These are phyloP conservation scores for Phoenix roebelenii DNA, from an alignment of 176 grass and related monocot genomes.

Conservation along the genomic window DNA sequence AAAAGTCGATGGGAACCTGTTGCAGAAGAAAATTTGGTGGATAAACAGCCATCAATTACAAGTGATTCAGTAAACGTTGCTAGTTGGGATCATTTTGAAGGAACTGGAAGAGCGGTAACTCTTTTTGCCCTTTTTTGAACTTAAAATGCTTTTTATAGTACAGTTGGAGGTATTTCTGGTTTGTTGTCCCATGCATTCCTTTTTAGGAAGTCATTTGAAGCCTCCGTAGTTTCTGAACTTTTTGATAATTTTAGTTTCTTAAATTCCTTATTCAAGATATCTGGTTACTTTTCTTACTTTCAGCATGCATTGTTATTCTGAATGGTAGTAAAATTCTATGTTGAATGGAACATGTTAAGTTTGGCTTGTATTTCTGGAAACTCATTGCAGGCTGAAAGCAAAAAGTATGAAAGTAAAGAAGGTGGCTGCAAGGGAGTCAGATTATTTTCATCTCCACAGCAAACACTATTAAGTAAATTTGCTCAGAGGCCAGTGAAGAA, in stretches of 20 bases:
- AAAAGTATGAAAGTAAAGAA: constrained; percentile 2
- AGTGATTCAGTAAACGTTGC: constrained; percentile 28
- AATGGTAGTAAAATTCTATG: too few relatives aligned
- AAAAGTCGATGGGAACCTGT: constrained; percentile 96
- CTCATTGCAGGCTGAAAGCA: constrained; percentile 13
- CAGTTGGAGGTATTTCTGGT: neutral
- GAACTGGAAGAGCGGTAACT: constrained; percentile 44
- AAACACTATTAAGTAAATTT: constrained; percentile 40
- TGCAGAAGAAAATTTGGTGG: constrained; percentile 40
- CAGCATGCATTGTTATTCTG: too few relatives aligned
- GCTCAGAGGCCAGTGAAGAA: constrained; percentile 44
- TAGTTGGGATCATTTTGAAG: constrained; percentile 29
- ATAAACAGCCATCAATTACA: constrained; percentile 37
- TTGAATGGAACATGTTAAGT: neutral
- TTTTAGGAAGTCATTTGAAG: neutral
- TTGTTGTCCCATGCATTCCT: constrained; percentile 3
- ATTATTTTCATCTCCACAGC: constrained; percentile 33
- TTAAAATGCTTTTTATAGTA: neutral
- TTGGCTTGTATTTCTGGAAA: constrained; percentile 5
- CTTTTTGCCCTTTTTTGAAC: constrained; percentile 9
- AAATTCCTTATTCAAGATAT: too few relatives aligned
- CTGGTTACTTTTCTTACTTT: too few relatives aligned
- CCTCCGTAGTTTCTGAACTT: too few relatives aligned
- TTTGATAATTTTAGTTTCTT: too few relatives aligned
- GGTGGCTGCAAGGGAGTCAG: constrained; percentile 41